These are phyloP conservation scores for Diaporthe citri DNA, from an alignment of 2,329 filamentous ascomycete genomes.

Conservation along the genomic window DNA sequence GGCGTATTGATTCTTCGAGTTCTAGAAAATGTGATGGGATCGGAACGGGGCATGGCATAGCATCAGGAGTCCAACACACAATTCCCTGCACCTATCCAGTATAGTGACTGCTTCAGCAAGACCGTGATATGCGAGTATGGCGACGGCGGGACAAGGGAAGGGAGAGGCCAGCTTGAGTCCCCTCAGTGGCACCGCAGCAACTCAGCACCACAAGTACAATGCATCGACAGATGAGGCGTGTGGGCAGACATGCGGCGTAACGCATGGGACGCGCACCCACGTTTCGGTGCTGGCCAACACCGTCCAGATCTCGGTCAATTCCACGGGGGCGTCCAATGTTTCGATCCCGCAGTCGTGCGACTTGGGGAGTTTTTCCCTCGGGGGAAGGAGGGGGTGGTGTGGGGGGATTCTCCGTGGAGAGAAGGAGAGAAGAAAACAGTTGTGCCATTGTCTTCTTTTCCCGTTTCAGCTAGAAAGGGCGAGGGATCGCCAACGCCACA, in stretches of 20 bases:
- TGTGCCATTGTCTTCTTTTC: constrained; percentile 9
- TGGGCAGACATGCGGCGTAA: neutral
- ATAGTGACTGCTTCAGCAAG: neutral
- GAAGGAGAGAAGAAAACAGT: neutral
- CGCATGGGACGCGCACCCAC: neutral
- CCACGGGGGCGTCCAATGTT: constrained; percentile 25
- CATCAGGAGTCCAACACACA: constrained; percentile 28
- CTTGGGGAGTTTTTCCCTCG: neutral
- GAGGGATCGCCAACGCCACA: constrained; percentile 18
- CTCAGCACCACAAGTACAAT: neutral
- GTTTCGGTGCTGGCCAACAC: neutral
- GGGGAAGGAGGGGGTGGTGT: neutral
- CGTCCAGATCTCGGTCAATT: constrained; percentile 12
- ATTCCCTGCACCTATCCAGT: neutral
- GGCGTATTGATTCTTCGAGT: constrained; percentile 9
- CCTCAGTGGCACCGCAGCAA: neutral
- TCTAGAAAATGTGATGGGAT: constrained; percentile 6
- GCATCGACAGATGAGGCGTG: neutral
- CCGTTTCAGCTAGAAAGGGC: constrained; percentile 23
- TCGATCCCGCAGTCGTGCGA: constrained; percentile 30
- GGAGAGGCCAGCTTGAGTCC: neutral
- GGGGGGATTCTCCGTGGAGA: constrained; percentile 9
- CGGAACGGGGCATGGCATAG: constrained; percentile 5
- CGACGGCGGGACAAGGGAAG: neutral
- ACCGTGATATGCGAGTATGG: neutral